Base-by-base conservation (phyloP, 495 filamentous ascomycete species). In the Poronia punctata region DNA sequence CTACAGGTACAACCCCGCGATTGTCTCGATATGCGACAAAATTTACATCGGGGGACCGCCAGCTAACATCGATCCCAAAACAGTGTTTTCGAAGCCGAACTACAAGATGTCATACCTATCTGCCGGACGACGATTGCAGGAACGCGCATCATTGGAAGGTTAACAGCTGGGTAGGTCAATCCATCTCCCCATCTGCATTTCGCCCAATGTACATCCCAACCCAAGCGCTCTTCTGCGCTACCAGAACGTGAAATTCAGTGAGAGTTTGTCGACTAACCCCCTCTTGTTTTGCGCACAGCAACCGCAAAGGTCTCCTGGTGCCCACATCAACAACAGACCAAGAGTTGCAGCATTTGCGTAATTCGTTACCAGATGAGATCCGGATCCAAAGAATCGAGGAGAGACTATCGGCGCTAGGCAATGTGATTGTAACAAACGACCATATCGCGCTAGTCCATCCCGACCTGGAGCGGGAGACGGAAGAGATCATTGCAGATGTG, bases 91-190 rank as follows among this genome's bases (percentile, higher is more conserved):
- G 93, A 98, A 70, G 80, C 92, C 40, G 92, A 98, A 68, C 72
- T 98, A 23, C 86, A 92, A 71, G 93, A 97, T 70, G 83, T 95
- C 40, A 94, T 98, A 39, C 92, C 92, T 46, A 95, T 97, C 67
- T 95, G 88, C 67, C 85, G 90, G 58, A 86, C 87, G 38, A 95
- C 89, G n/a, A 97, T 98, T 57, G 88, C 88, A 20, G 93, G 92
- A 42, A 98, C 90, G 23, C 73, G 90, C 45, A 97, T 98, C 61
- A 82, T 98, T 55, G 92, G 92, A 30, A 79, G 90, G 56, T 74
- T 98, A 68, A 95, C 93, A 41, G 86, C 89, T 58, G 92, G 88
- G 87, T 93, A 79, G 58, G 78, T 64, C 30, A 19, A 10, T 14
- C 27, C 30, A 27, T 11, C 18, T 20, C 7, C n/a, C n/a, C n/a